Evolutionary conservation across 176 grass and related monocot genomes (phyloP).

Genomic region (Secale cereale): DNA sequence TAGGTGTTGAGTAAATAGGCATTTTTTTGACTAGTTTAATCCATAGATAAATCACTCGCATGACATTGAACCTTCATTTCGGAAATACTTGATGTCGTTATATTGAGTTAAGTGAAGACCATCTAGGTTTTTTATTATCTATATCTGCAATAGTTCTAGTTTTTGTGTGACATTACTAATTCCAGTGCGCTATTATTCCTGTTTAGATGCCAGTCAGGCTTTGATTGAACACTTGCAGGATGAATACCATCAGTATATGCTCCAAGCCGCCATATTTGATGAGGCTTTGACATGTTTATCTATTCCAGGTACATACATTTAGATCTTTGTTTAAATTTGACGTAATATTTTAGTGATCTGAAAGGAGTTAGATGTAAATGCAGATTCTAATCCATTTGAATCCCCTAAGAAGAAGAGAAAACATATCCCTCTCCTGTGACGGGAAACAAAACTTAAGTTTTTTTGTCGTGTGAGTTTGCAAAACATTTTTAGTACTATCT

Average conservation of each 20-base stretch:
- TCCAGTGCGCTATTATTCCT: not conserved
- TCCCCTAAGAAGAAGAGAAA: slow-evolving; percentile 55
- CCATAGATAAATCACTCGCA: no score
- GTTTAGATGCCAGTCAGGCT: slow-evolving; percentile 51
- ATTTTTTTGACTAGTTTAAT: no score
- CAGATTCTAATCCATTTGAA: slow-evolving; percentile 53
- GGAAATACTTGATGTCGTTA: not conserved
- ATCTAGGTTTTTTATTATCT: not conserved
- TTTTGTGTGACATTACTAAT: slow-evolving; percentile 1
- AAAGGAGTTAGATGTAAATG: slow-evolving; percentile 23
- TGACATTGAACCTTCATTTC: not conserved
- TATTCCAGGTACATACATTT: slow-evolving; percentile 35
- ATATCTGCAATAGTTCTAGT: not conserved
- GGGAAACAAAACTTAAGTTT: slow-evolving; percentile 75
- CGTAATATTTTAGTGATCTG: slow-evolving; percentile 5
- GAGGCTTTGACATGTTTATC: slow-evolving; percentile 65
- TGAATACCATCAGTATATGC: slow-evolving; percentile 67
- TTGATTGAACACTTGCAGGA: slow-evolving; percentile 71
- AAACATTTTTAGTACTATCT: not conserved
- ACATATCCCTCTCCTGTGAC: slow-evolving; percentile 76
- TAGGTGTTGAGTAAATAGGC: no score
- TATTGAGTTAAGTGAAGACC: not conserved
- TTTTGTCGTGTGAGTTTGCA: not conserved
- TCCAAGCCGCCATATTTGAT: slow-evolving; percentile 75
- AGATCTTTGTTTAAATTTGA: slow-evolving; percentile 10